Conservation (phyloP, 495 filamentous ascomycete species). For the Zalerion maritima region DNA sequence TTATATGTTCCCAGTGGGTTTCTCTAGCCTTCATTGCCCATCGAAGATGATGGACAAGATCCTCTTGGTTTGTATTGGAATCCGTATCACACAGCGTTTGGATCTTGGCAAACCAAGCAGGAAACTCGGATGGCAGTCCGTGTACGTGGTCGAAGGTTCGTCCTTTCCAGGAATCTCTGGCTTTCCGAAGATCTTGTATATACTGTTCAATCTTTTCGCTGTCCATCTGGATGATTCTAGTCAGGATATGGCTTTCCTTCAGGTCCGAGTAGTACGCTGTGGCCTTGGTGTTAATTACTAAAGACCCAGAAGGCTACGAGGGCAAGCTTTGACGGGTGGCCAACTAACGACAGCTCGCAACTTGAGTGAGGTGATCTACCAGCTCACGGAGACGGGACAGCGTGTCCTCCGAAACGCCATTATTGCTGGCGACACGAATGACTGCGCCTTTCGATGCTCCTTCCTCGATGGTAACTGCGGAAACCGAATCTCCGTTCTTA, state of each 20-base stretch:
- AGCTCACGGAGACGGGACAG: slow-evolving; percentile 2
- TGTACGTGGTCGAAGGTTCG: background rate
- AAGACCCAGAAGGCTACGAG: background rate
- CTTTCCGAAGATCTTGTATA: slow-evolving; percentile 3
- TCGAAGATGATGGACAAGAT: slow-evolving; percentile 4
- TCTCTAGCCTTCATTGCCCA: slow-evolving; percentile 9
- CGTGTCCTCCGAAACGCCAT: slow-evolving; percentile 6
- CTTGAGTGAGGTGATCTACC: slow-evolving; percentile 1
- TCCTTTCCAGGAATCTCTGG: slow-evolving; percentile 2
- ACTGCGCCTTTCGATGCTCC: slow-evolving; percentile 7
- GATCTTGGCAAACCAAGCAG: slow-evolving; percentile 6
- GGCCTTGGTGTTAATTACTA: slow-evolving; percentile 1
- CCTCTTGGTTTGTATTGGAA: background rate
- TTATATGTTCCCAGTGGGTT: slow-evolving; percentile 3
- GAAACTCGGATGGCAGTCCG: slow-evolving; percentile 5
- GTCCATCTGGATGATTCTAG: slow-evolving; percentile 9
- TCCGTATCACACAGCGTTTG: slow-evolving; percentile 2
- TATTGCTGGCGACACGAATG: slow-evolving; percentile 9
- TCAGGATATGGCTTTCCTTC: slow-evolving; percentile 4
- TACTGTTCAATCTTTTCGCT: slow-evolving; percentile 10
- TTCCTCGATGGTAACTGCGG: slow-evolving; percentile 9
- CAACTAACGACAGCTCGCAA: slow-evolving; percentile 4
- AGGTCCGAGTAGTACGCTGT: slow-evolving; percentile 1
- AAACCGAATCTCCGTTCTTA: slow-evolving; percentile 6
- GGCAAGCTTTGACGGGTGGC: too few species aligned